Conservation (phyloP, 2,329 filamentous ascomycete genomes). For the Pestalotiopsis fici region DNA sequence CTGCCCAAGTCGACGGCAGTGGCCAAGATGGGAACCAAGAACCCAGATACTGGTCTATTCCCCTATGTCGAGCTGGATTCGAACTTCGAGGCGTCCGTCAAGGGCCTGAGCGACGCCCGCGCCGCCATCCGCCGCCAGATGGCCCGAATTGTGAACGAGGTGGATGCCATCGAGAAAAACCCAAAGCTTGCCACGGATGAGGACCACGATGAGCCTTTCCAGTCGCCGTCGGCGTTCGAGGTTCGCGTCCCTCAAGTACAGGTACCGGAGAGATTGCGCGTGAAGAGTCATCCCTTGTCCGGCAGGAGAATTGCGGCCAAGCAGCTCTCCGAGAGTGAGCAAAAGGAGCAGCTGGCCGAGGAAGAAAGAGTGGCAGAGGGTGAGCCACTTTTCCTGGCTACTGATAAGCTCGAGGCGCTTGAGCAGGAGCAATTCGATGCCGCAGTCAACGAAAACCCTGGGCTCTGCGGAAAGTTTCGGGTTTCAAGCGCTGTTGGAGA, state of each 20-base stretch:
- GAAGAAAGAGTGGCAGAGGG: not conserved
- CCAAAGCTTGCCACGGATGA: not conserved
- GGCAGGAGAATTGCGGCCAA: not conserved
- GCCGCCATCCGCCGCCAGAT: not conserved
- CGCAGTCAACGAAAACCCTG: not conserved
- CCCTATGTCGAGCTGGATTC: not conserved
- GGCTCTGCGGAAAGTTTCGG: not conserved
- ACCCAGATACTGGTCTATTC: not conserved
- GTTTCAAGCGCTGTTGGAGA: not conserved
- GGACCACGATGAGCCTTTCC: not conserved
- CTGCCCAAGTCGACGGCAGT: not conserved
- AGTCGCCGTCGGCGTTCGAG: not conserved
- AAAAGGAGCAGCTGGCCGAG: not conserved
- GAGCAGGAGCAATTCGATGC: not conserved
- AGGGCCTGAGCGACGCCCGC: not conserved
- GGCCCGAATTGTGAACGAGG: not conserved
- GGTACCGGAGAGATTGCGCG: not conserved
- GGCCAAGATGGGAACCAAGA: not conserved
- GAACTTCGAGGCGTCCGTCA: not conserved
- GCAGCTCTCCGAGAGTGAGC: not conserved
- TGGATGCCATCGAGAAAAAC: not conserved
- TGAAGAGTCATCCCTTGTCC: not conserved
- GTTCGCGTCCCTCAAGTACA: not conserved
- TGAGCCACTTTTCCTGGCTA: not conserved
- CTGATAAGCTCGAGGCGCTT: not conserved